phyloP scores from a whole-genome alignment of 192 early-diverging fungal species.

The Coemansia asiatica region DNA sequence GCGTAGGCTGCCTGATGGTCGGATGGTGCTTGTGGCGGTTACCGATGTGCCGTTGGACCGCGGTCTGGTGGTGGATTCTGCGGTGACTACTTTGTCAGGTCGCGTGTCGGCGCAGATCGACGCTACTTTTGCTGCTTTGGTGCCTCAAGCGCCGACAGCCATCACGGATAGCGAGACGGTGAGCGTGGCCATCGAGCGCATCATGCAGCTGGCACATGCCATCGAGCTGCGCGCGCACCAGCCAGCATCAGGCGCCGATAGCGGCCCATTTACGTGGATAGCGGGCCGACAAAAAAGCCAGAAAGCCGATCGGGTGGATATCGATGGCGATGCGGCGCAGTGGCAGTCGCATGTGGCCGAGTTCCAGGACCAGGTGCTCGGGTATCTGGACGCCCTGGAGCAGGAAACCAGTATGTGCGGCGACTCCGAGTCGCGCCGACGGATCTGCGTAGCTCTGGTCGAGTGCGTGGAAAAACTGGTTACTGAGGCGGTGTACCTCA shows the following conservation, averaged over 20 bases:
- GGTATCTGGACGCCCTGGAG: slow-evolving; percentile 26
- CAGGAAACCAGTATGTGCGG: slow-evolving; percentile 47
- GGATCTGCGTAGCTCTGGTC: slow-evolving; percentile 18
- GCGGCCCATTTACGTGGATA: slow-evolving; percentile 31
- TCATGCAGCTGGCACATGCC: slow-evolving; percentile 39
- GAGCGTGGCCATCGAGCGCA: slow-evolving; percentile 34
- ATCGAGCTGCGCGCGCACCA: slow-evolving; percentile 21
- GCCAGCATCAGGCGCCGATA: neutral
- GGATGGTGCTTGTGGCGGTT: slow-evolving; percentile 26
- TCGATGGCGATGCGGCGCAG: slow-evolving; percentile 12
- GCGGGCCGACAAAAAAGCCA: slow-evolving; percentile 11
- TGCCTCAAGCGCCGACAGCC: slow-evolving; percentile 25
- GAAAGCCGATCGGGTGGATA: neutral
- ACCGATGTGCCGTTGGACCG: slow-evolving; percentile 28
- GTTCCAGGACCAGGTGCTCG: slow-evolving; percentile 20
- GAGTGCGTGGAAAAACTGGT: slow-evolving; percentile 50
- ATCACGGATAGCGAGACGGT: slow-evolving; percentile 24
- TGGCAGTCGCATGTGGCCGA: slow-evolving; percentile 38
- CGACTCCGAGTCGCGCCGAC: slow-evolving; percentile 36
- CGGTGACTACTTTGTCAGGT: slow-evolving; percentile 38
- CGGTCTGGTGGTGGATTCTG: slow-evolving; percentile 46
- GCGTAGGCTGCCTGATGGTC: slow-evolving; percentile 22
- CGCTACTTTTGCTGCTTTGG: slow-evolving; percentile 24
- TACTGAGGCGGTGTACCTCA: slow-evolving; percentile 30
- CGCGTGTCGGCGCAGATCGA: slow-evolving; percentile 29